Evolutionary conservation across 2,329 filamentous ascomycete species (phyloP).

Genomic region (Drechslera avenae): DNA sequence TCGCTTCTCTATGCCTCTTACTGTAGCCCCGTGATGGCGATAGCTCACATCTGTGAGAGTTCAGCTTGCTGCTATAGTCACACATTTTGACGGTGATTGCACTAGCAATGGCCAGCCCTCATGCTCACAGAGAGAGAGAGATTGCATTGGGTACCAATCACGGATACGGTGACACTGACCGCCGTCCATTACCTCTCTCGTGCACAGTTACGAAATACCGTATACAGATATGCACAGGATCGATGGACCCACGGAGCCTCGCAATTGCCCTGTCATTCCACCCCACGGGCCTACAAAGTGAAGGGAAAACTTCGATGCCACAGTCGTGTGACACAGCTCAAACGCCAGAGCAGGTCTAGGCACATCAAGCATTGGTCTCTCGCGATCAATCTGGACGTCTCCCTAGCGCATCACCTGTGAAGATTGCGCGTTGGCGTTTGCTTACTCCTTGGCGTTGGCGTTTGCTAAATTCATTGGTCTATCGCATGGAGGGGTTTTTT

Average conservation of each 20-base stretch:
- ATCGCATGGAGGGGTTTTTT: neutral
- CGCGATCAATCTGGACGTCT: neutral
- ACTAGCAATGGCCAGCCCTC: neutral
- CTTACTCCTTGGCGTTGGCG: slow-evolving; percentile 12
- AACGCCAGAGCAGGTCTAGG: neutral
- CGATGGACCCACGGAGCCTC: slow-evolving; percentile 16
- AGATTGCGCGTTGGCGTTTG: slow-evolving; percentile 11
- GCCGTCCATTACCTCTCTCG: slow-evolving; percentile 4
- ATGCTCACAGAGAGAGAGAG: slow-evolving; percentile 1
- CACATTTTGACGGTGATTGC: too few species aligned
- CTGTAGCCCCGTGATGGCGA: neutral
- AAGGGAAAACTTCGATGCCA: neutral
- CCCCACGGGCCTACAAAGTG: slow-evolving; percentile 1
- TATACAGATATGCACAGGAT: slow-evolving; percentile 3
- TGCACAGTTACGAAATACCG: neutral
- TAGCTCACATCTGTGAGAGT: neutral
- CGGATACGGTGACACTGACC: slow-evolving; percentile 12
- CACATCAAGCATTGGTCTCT: neutral
- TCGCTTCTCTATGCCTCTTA: neutral
- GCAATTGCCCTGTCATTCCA: slow-evolving; percentile 18
- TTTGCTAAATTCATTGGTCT: neutral
- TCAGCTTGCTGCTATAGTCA: too few species aligned
- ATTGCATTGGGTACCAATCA: slow-evolving; percentile 17
- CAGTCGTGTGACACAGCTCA: slow-evolving; percentile 3
- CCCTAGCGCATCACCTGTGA: slow-evolving; percentile 2